Conservation (phyloP, 306 rosid species). For the Inga laurina region DNA sequence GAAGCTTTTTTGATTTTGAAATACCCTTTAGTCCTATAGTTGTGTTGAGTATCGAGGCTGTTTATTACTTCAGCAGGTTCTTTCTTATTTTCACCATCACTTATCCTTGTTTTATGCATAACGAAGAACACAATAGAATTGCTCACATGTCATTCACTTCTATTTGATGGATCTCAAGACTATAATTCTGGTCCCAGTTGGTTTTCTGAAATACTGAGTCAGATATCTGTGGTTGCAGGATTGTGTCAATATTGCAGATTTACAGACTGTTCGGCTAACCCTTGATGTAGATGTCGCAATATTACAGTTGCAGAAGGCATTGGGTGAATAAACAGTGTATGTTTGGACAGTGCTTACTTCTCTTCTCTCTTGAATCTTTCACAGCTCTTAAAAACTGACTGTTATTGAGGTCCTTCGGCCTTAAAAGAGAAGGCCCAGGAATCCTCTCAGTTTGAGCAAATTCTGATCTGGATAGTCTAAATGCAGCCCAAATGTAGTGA, state of each 20-base stretch:
- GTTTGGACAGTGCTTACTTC: constrained; percentile 21
- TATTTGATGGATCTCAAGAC: neutral
- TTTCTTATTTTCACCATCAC: neutral
- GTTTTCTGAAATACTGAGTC: constrained; percentile 6
- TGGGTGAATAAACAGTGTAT: constrained; percentile 5
- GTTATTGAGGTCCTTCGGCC: neutral
- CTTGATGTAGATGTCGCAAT: constrained; percentile 34
- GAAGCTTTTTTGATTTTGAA: too few species aligned
- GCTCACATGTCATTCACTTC: constrained; percentile 20
- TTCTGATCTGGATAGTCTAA: neutral
- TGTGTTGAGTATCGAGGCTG: neutral
- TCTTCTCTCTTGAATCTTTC: constrained; percentile 16
- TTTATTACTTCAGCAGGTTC: neutral
- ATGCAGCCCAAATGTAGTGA: neutral
- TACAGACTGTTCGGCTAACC: constrained; percentile 36
- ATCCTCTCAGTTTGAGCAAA: neutral
- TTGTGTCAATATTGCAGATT: neutral
- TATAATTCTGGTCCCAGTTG: neutral
- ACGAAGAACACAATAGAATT: neutral
- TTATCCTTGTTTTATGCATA: neutral
- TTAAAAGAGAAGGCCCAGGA: neutral
- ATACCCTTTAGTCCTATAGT: too few species aligned
- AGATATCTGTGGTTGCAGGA: constrained; percentile 32
- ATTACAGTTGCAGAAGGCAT: constrained; percentile 26
- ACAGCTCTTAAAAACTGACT: neutral